These are phyloP conservation scores for Monosporascus sp. DNA, from an alignment of 2,329 filamentous ascomycete genomes.

Conservation along the genomic window DNA sequence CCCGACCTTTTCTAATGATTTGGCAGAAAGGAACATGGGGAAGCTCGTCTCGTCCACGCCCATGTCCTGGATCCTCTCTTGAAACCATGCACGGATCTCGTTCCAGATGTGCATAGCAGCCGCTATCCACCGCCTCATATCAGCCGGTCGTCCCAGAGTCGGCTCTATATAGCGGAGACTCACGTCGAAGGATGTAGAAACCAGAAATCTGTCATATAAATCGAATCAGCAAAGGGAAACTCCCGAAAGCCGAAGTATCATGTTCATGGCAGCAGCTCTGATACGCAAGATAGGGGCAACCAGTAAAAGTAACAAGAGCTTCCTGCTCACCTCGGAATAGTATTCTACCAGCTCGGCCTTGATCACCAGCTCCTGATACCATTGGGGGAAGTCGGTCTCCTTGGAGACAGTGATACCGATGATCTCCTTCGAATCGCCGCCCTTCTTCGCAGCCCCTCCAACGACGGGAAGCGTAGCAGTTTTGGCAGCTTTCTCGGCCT, in stretches of 20 bases:
- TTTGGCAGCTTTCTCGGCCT: constrained; percentile 59
- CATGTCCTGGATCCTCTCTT: constrained; percentile 76
- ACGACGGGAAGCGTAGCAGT: constrained; percentile 47
- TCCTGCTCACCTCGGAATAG: constrained; percentile 49
- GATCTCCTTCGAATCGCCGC: constrained; percentile 48
- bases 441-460: constrained; percentile 47
- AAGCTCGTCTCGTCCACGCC: constrained; percentile 96
- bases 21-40: constrained; percentile 89
- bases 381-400: constrained; percentile 80
- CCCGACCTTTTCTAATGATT: constrained; percentile 67
- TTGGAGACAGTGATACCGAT: constrained; percentile 88
- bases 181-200: constrained; percentile 85
- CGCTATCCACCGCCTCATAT: constrained; percentile 20
- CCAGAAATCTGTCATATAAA: constrained; percentile 70
- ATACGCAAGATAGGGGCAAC: no score
- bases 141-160: background rate
- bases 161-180: background rate
- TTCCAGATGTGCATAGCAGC: constrained; percentile 64
- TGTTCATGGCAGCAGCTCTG: no score
- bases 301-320: no score
- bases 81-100: constrained; percentile 63
- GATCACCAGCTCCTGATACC: constrained; percentile 96
- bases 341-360: constrained; percentile 98
- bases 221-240: constrained; percentile 8
- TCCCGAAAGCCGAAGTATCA: no score